A percentile compares a stretch with the other conserved stretches of the same genome.
Evolutionary conservation across 768 basidiomycete species (phyloP).

Genomic region (Phallus indusiatus): DNA sequence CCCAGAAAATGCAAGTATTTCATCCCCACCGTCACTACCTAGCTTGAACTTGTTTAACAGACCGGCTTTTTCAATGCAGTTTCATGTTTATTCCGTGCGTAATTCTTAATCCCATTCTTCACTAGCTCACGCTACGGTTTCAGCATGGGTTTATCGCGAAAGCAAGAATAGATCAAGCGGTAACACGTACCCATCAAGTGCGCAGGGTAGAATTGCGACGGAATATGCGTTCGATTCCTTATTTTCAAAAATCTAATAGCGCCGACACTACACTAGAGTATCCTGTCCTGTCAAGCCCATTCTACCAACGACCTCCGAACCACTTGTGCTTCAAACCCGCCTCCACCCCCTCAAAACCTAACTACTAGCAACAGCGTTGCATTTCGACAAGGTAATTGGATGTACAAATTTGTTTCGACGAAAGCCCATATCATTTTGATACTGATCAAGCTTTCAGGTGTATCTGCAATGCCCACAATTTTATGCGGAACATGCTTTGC

Average conservation of each 20-base stretch:
- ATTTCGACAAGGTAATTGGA: constrained; percentile 68
- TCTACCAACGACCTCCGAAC: not conserved
- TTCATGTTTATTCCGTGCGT: no score
- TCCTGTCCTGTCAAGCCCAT: not conserved
- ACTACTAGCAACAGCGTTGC: constrained; percentile 41
- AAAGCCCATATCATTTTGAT: not conserved
- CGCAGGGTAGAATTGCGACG: constrained; percentile 30
- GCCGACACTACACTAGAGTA: not conserved
- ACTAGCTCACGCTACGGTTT: no score
- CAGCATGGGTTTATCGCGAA: no score
- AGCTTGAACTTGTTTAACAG: no score
- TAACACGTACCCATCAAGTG: constrained; percentile 34
- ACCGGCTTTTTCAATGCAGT: no score
- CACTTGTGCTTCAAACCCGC: not conserved
- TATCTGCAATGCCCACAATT: constrained; percentile 75
- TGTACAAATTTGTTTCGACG: constrained; percentile 28
- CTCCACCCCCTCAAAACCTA: no score
- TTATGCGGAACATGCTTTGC: constrained; percentile 72
- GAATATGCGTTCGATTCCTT: not conserved
- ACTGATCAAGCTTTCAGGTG: constrained; percentile 37
- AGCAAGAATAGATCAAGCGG: no score
- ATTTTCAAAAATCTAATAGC: not conserved
- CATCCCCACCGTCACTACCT: no score
- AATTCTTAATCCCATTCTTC: no score
- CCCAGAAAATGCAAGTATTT: no score